phyloP scores from a whole-genome alignment of 164 flowering plant species.

The Stephania yunnanensis region DNA sequence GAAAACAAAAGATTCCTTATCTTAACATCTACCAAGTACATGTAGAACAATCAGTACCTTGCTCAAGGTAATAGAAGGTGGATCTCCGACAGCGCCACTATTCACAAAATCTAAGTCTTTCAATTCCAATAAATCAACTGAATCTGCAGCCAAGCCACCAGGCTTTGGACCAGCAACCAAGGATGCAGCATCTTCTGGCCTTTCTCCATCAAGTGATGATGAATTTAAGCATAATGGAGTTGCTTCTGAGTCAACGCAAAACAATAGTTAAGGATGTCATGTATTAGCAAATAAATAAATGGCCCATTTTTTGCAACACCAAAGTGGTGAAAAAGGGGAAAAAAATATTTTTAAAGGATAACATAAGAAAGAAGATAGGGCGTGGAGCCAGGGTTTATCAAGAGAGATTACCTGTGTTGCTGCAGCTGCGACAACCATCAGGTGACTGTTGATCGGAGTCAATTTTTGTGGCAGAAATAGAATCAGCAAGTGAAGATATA shows the following conservation, averaged over 20 bases:
- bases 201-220: constrained; percentile 21
- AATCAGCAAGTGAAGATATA: constrained; percentile 17
- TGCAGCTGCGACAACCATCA: constrained; percentile 24
- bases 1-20: background rate
- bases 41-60: constrained; percentile 27
- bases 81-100: constrained; percentile 16
- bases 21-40: background rate
- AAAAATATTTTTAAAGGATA: background rate
- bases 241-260: constrained; percentile 32
- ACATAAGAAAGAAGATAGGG: constrained; percentile 26
- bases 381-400: constrained; percentile 31
- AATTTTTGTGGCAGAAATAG: constrained; percentile 23
- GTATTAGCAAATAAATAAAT: constrained; percentile 27
- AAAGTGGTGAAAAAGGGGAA: background rate
- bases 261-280: constrained; percentile 27
- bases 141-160: constrained; percentile 13
- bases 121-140: constrained; percentile 21
- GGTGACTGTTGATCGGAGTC: constrained; percentile 22
- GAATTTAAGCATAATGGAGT: constrained; percentile 28
- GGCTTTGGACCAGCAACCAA: constrained; percentile 19
- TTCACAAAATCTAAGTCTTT: constrained; percentile 26
- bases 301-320: constrained; percentile 17
- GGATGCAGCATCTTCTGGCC: constrained; percentile 17
- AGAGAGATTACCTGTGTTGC: constrained; percentile 20
- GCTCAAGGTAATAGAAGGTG: constrained; percentile 22